Evolutionary conservation across 192 early-diverging fungal genomes (phyloP).

Genomic region (Geosiphon pyriformis): DNA sequence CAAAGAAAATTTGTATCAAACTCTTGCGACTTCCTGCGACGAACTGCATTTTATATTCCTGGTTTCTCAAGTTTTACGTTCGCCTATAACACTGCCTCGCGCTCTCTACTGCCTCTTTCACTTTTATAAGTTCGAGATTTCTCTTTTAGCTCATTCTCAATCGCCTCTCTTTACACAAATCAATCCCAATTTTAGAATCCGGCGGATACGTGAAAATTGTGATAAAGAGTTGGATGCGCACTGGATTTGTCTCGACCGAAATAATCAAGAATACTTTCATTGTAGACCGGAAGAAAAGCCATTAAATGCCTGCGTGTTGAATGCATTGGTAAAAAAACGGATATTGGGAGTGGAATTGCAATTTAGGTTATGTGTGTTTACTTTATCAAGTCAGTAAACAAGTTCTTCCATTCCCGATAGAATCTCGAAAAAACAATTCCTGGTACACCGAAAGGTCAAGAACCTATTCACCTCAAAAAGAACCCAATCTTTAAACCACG

Average conservation of each 20-base stretch:
- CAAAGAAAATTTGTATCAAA: no score
- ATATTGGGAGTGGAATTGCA: neutral
- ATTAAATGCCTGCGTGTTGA: slow-evolving; percentile 88
- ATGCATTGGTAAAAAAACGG: slow-evolving; percentile 61
- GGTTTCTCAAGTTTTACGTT: no score
- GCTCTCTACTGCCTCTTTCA: no score
- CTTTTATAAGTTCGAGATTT: no score
- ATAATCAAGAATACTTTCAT: slow-evolving; percentile 81
- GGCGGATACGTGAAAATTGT: slow-evolving; percentile 87
- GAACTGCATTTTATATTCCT: no score
- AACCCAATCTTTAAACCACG: slow-evolving; percentile 10
- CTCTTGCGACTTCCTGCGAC: no score
- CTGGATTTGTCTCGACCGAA: slow-evolving; percentile 87
- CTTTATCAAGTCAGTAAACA: neutral
- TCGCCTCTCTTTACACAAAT: neutral
- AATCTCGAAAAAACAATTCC: slow-evolving; percentile 70
- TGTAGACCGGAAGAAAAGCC: slow-evolving; percentile 74
- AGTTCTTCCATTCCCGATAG: slow-evolving; percentile 21
- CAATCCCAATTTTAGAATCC: slow-evolving; percentile 46
- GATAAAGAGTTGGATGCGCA: slow-evolving; percentile 79
- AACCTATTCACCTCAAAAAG: slow-evolving; percentile 18
- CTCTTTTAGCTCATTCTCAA: no score
- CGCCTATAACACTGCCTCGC: no score
- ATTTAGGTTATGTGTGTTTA: no score
- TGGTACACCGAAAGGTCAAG: slow-evolving; percentile 31